Percentiles rank a stretch among this genome's conserved stretches.
Evolutionary conservation across 768 basidiomycete genomes (phyloP).

Genomic region (Mrakia blollopis): DNA sequence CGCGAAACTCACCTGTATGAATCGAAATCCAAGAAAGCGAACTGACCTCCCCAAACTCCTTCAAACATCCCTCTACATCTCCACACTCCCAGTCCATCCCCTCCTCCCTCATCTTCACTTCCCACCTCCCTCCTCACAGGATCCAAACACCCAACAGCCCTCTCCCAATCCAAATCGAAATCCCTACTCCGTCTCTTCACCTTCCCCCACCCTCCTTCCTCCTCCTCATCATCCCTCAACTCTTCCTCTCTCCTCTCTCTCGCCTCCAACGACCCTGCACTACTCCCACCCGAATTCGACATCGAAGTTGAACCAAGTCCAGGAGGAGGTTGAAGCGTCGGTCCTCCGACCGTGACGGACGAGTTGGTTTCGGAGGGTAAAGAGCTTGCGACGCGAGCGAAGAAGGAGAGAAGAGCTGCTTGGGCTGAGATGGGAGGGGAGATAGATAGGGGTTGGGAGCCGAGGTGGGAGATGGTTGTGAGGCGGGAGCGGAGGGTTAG

Average conservation of each 20-base stretch:
- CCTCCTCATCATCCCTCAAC: conserved; percentile 12
- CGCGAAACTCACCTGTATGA: conserved; percentile 51
- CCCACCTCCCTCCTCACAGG: conserved; percentile 29
- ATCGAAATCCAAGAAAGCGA: conserved; percentile 69
- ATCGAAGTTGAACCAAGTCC: neutral
- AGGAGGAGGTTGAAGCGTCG: neutral
- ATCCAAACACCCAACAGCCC: conserved; percentile 24
- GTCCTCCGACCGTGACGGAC: too few species aligned
- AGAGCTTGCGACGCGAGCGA: conserved; percentile 32
- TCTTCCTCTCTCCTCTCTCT: conserved; percentile 8
- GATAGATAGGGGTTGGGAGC: conserved; percentile 36
- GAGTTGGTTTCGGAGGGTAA: neutral
- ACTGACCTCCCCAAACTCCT: conserved; percentile 40
- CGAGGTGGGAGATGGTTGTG: conserved; percentile 42
- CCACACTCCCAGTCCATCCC: conserved; percentile 35
- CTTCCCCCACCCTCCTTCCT: conserved; percentile 15
- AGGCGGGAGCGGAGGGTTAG: conserved; percentile 39
- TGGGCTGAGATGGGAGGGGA: conserved; percentile 45
- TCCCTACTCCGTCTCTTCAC: neutral
- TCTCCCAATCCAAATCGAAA: conserved; percentile 26
- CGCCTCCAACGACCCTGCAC: conserved; percentile 19
- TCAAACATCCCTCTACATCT: conserved; percentile 32
- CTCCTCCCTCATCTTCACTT: conserved; percentile 38
- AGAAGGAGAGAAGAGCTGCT: conserved; percentile 47
- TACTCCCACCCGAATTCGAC: conserved; percentile 33